These are phyloP conservation scores for Lepidium didymum DNA, from an alignment of 345 rosid species.

Conservation along the genomic window DNA sequence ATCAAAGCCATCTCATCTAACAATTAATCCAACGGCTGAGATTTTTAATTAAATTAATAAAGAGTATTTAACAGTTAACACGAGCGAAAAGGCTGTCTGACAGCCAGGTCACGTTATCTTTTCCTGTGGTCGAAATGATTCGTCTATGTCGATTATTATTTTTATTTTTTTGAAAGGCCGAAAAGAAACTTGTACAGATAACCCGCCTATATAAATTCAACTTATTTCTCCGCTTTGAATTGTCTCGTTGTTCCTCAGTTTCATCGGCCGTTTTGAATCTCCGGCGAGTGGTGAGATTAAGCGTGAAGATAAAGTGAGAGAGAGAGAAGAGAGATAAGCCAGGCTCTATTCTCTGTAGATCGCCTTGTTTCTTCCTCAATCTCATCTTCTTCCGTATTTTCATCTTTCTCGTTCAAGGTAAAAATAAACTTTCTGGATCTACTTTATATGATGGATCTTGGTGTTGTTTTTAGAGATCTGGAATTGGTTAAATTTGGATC, in stretches of 20 bases:
- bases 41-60: neutral
- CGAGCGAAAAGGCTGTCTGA: slow-evolving; percentile 35
- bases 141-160: slow-evolving; percentile 8
- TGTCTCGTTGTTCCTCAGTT: slow-evolving; percentile 18
- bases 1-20: slow-evolving; percentile 13
- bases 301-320: neutral
- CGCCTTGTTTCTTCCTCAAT: slow-evolving; percentile 12
- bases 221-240: slow-evolving; percentile 13
- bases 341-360: slow-evolving; percentile 1
- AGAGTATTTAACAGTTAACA: slow-evolving; percentile 5
- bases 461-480: slow-evolving; percentile 13
- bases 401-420: slow-evolving; percentile 23
- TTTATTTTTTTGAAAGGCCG: slow-evolving; percentile 17
- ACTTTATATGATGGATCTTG: slow-evolving; percentile 22
- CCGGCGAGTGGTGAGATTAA: slow-evolving; percentile 20
- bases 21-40: slow-evolving; percentile 24
- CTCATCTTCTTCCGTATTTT: slow-evolving; percentile 10
- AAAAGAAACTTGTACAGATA: slow-evolving; percentile 16
- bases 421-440: slow-evolving; percentile 14
- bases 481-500: slow-evolving; percentile 1
- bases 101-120: slow-evolving; percentile 39
- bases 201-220: slow-evolving; percentile 31
- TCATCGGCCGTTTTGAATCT: slow-evolving; percentile 19
- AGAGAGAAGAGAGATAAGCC: neutral
- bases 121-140: slow-evolving; percentile 33